Base-by-base conservation (phyloP, 169 alveolate species). In the Babesia gibsoni region DNA sequence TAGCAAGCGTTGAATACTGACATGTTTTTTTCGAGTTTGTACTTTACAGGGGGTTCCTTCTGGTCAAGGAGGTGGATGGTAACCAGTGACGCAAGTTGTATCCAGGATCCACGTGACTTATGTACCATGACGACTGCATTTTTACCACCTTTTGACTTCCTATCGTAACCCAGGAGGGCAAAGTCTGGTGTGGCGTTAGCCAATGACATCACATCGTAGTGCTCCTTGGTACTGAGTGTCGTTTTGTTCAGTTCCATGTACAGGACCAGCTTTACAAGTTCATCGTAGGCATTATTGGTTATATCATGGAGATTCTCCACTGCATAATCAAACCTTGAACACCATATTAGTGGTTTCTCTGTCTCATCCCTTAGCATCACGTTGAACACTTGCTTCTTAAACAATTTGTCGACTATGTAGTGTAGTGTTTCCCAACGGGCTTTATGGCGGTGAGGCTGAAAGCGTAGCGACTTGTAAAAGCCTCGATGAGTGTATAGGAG, bases 401-500 rank as follows among this genome's bases (percentile, higher is more conserved):
- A 27, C 12, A 43, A 45, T 18, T 45, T 22, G 50, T 61, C 72
- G 4, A 61, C 32, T 1, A 36, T 46, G 35, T 23, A 0, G 30
- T 36, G 50, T 3, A 61, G 61, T 14, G 72, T 43, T 6, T 41
- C 59, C 72, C 72, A 61, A 29, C 72, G 72, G 16, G 72, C 72
- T 23, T 18, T 6, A 20, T 61, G 72, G 29, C 72, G 46, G n/a
- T 61, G 29, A 12, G 46, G 46, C 14, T 61, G 33, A 22, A 43
- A 61, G n/a, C 22, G 30, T 1, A 61, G 46, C 18, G 72, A 61
- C 37, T 61, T 5, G 58, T 61, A 33, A 16, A 61, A 45, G 25
- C 45, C 59, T 0, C 72, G 43, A 46, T 61, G 72, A 16, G 72
- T 61, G 45, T 61, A 61, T 9, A 61, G 5, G 43, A 61, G 50